These are phyloP conservation scores for Leishmania guyanensis DNA, from an alignment of 208 protist genomes.

Conservation along the genomic window DNA sequence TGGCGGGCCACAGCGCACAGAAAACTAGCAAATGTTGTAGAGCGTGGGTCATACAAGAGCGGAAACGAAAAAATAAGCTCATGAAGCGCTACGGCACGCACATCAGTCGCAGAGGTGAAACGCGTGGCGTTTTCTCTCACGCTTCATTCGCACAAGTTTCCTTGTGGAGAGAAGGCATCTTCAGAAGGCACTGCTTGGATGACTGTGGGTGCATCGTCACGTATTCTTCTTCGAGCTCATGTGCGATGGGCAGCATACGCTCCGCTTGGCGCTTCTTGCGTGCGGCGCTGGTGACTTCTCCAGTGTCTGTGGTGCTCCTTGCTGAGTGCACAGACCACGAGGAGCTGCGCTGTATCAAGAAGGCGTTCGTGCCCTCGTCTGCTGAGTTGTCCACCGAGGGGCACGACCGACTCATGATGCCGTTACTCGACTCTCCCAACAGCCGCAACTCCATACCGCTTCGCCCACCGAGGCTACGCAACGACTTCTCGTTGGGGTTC, in stretches of 20 bases:
- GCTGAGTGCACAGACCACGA: constrained; percentile 25
- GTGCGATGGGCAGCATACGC: constrained; percentile 11
- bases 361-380: constrained; percentile 14
- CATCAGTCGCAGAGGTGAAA: neutral
- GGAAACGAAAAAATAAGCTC: neutral
- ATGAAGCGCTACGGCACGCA: neutral
- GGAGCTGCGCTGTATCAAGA: constrained; percentile 14
- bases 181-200: neutral
- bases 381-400: constrained; percentile 17
- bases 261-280: constrained; percentile 20
- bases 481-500: constrained; percentile 2
- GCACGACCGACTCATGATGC: constrained; percentile 13
- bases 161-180: neutral
- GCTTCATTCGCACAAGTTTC: neutral
- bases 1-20: neutral
- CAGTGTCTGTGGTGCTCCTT: constrained; percentile 12
- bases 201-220: neutral
- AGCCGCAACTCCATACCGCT: constrained; percentile 3
- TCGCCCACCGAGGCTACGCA: constrained; percentile 7
- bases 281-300: neutral
- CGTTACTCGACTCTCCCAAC: constrained; percentile 4
- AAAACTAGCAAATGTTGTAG: neutral
- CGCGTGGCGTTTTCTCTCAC: neutral
- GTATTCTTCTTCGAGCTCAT: constrained; percentile 12
- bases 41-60: neutral